Evolutionary conservation across 2,329 filamentous ascomycete species (phyloP).

Genomic region (Pochonia chlamydosporia): DNA sequence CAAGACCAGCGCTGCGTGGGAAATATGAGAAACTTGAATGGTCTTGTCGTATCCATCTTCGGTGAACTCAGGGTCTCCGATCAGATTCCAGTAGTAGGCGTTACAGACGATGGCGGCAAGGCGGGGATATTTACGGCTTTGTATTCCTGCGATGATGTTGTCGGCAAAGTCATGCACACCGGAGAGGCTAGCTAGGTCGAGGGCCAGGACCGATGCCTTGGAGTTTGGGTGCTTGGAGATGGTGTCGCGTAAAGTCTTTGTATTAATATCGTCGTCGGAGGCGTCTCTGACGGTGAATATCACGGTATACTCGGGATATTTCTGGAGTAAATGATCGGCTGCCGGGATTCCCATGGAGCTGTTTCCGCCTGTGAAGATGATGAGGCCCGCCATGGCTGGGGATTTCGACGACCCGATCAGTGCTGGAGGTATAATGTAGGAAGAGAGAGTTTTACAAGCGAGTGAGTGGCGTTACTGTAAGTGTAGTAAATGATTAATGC

Average conservation of each 20-base stretch:
- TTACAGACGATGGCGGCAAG: constrained; percentile 8
- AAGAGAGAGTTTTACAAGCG: too few relatives aligned
- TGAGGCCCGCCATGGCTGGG: constrained; percentile 2
- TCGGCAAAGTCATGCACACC: constrained; percentile 3
- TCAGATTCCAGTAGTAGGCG: constrained; percentile 10
- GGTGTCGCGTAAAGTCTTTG: not conserved
- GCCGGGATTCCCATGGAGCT: constrained; percentile 8
- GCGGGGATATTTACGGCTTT: constrained; percentile 2
- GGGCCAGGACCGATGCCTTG: constrained; percentile 2
- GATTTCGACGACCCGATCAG: too few relatives aligned
- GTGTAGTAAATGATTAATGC: too few relatives aligned
- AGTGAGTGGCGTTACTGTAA: too few relatives aligned
- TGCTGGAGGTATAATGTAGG: too few relatives aligned
- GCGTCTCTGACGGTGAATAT: constrained; percentile 8
- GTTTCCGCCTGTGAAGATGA: constrained; percentile 9
- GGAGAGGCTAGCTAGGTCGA: constrained; percentile 5
- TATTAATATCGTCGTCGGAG: not conserved
- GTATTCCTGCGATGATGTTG: constrained; percentile 1
- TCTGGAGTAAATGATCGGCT: constrained; percentile 3
- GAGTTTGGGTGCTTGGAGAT: not conserved
- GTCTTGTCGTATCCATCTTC: constrained; percentile 7
- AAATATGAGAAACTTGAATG: constrained; percentile 8
- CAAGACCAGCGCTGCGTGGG: constrained; percentile 5
- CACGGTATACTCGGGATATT: constrained; percentile 1
- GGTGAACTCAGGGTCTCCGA: constrained; percentile 6